Evolutionary conservation across 306 rosid genomes (phyloP), one percentile per base, ranked within the genome.

Genomic region (Cucurbita pepo): DNA sequence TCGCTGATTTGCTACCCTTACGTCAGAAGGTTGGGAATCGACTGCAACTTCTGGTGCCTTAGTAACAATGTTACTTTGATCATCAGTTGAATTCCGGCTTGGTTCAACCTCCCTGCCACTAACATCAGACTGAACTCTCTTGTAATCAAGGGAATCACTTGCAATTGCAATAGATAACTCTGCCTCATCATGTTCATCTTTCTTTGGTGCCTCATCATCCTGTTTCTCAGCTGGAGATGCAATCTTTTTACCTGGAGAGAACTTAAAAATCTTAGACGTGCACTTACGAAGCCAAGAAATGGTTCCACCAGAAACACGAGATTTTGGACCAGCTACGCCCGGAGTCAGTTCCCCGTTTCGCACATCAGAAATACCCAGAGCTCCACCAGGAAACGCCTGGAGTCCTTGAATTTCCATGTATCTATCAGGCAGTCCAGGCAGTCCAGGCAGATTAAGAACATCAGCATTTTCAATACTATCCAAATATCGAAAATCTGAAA

Each of bases 231-330:
- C 84, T 74, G 82, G 82, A 72, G 84, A 78, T 73, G 84, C 89
- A 0, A 83, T 89, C 56, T 52, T 47, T 67, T 67, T 89, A 45
- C 83, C 83, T 0, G 98, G 95, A 34, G 98, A 91, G 65, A 89
- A 73, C 56, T 76, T 94, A 63, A 94, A 87, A 61, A 94, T 86
- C 88, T 87, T 93, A 18, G 98, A 76, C 55, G 97, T 90, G 83
- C 98, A 90, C 79, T 91, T 90, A 16, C 92, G 96, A 43, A 94
- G 74, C 96, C 96, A 91, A 76, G 95, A 90, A 59, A 93, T 72
- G 19, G 91, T 88, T 48, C 90, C 93, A 64, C 84, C 96, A 83
- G 91, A 85, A 63, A 77, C 77, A 8, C 87, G 91, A 72, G 94
- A 87, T 76, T 72, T 86, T 30, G 74, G 66, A 75, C 76, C 90